These are phyloP conservation scores for Globisporangium abappressorium DNA, from an alignment of 352 stramenopile species.

Conservation along the genomic window DNA sequence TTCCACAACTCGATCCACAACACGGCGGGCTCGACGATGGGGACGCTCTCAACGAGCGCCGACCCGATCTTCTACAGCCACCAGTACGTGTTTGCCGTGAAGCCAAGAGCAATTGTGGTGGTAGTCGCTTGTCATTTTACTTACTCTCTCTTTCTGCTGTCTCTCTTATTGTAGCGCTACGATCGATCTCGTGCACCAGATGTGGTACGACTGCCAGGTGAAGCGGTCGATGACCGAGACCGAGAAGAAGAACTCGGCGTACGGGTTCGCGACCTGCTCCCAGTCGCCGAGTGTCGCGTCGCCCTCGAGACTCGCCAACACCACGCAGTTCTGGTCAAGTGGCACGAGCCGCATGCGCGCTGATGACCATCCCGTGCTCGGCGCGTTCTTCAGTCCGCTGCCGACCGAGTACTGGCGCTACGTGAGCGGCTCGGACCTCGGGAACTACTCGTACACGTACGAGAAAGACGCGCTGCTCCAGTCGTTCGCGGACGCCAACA, in stretches of 20 bases:
- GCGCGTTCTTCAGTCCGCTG: conserved; percentile 47
- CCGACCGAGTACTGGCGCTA: conserved; percentile 65
- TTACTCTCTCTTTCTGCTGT: neutral
- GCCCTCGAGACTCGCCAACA: conserved; percentile 35
- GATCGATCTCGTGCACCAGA: conserved; percentile 57
- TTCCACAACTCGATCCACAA: conserved; percentile 76
- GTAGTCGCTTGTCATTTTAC: neutral
- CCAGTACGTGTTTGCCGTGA: conserved; percentile 45
- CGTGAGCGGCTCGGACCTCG: conserved; percentile 44
- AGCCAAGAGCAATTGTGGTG: neutral
- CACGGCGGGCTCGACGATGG: conserved; percentile 42
- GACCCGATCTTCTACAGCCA: conserved; percentile 79
- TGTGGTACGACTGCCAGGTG: conserved; percentile 70
- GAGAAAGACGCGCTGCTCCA: conserved; percentile 43
- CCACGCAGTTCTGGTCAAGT: conserved; percentile 45
- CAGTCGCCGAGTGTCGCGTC: conserved; percentile 21
- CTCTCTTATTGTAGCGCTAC: conserved; percentile 33
- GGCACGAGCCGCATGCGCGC: conserved; percentile 25
- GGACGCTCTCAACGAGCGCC: conserved; percentile 37
- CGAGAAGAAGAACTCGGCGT: conserved; percentile 49
- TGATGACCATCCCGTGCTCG: conserved; percentile 41
- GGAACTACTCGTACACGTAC: conserved; percentile 63
- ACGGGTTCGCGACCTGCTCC: conserved; percentile 46
- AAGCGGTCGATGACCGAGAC: conserved; percentile 41
- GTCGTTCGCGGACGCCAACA: conserved; percentile 12